These are phyloP conservation scores for Periconia digitata DNA, from an alignment of 2,329 filamentous ascomycete genomes.

Conservation along the genomic window DNA sequence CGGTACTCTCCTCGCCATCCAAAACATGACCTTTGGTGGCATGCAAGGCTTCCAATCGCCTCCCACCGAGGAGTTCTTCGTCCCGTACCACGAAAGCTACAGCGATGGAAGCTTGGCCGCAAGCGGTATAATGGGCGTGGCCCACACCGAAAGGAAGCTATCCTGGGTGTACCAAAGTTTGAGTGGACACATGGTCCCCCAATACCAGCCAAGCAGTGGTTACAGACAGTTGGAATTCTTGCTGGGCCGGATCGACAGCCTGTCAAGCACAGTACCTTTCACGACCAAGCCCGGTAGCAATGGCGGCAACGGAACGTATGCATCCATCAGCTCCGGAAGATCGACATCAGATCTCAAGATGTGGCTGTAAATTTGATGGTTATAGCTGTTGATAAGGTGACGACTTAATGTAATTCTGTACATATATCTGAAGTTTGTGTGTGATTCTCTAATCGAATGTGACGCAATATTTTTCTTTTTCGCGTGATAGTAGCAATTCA, in stretches of 20 bases:
- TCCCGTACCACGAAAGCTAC: slow-evolving; percentile 62
- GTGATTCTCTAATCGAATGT: background rate
- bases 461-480: background rate
- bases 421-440: too few species aligned
- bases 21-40: slow-evolving; percentile 82
- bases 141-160: slow-evolving; percentile 73
- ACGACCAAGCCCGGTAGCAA: slow-evolving; percentile 24
- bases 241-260: slow-evolving; percentile 66
- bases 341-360: slow-evolving; percentile 3
- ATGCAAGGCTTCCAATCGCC: slow-evolving; percentile 66
- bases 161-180: slow-evolving; percentile 68
- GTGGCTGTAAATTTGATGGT: slow-evolving; percentile 5
- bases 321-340: slow-evolving; percentile 13
- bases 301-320: slow-evolving; percentile 1
- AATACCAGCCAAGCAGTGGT: slow-evolving; percentile 68
- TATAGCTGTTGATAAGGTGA: background rate
- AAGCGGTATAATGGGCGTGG: slow-evolving; percentile 68
- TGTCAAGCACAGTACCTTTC: slow-evolving; percentile 45
- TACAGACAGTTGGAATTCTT: slow-evolving; percentile 76
- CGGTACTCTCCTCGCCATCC: slow-evolving; percentile 70
- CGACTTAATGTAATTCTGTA: slow-evolving; percentile 1
- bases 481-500: too few species aligned
- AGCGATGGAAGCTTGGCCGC: slow-evolving; percentile 55
- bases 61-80: slow-evolving; percentile 66
- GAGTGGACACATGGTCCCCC: slow-evolving; percentile 67